Evolutionary conservation across 306 rosid species (phyloP).

Genomic region (Fagus sylvatica): DNA sequence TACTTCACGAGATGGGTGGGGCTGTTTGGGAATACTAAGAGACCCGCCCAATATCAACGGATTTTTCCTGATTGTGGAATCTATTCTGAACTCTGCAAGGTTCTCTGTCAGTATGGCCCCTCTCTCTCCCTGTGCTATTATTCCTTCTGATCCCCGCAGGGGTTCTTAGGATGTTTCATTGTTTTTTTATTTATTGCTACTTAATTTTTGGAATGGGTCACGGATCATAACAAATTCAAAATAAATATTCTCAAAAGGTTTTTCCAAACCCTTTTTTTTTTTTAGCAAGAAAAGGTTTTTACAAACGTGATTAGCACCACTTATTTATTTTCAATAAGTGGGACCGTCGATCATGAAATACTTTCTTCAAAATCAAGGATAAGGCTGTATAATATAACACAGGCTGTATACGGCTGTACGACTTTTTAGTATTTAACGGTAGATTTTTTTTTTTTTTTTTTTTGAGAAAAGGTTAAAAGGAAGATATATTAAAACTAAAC

Average conservation of each 20-base stretch:
- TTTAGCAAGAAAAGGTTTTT: too few relatives aligned
- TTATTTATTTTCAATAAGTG: too few relatives aligned
- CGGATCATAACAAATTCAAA: slow-evolving; percentile 14
- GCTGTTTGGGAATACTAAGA: slow-evolving; percentile 19
- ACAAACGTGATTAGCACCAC: too few relatives aligned
- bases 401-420: too few relatives aligned
- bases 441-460: too few relatives aligned
- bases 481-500: too few relatives aligned
- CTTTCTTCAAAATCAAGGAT: too few relatives aligned
- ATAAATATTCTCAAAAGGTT: not conserved
- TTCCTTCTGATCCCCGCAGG: slow-evolving; percentile 33
- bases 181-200: slow-evolving; percentile 5
- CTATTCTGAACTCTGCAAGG: slow-evolving; percentile 47
- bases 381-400: too few relatives aligned
- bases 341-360: too few relatives aligned
- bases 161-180: slow-evolving; percentile 35
- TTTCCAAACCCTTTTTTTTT: too few relatives aligned
- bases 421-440: too few relatives aligned
- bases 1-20: slow-evolving; percentile 29
- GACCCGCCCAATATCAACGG: slow-evolving; percentile 31
- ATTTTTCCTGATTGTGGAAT: slow-evolving; percentile 54
- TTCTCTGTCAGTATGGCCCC: slow-evolving; percentile 32
- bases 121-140: slow-evolving; percentile 30
- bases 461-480: too few relatives aligned
- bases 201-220: slow-evolving; percentile 19